A percentile compares a stretch with the other conserved stretches of the same genome.
Evolutionary conservation across 768 basidiomycete genomes (phyloP).

Genomic region (Strobilomyces echinocephalus): DNA sequence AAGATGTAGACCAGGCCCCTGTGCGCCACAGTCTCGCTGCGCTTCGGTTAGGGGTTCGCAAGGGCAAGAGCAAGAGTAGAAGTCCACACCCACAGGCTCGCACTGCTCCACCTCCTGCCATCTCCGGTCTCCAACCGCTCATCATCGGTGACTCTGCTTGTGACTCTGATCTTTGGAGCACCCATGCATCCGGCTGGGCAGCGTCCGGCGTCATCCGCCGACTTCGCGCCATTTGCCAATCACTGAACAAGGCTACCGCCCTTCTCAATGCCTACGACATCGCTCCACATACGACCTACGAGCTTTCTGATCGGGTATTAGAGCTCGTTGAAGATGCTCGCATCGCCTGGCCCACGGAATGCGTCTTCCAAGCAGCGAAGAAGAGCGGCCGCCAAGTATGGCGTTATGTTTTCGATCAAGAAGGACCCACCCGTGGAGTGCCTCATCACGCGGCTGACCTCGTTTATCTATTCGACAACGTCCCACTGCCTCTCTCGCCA

Average conservation of each 20-base stretch:
- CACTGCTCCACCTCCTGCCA: slow-evolving; percentile 4
- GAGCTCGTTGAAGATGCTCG: slow-evolving; percentile 73
- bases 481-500: slow-evolving; percentile 48
- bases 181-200: slow-evolving; percentile 59
- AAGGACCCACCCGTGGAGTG: slow-evolving; percentile 56
- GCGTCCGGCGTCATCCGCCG: slow-evolving; percentile 57
- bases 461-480: slow-evolving; percentile 75
- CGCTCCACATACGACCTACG: slow-evolving; percentile 54
- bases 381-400: slow-evolving; percentile 59
- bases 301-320: slow-evolving; percentile 62
- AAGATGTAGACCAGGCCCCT: slow-evolving; percentile 12
- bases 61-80: slow-evolving; percentile 21
- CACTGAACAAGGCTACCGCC: slow-evolving; percentile 53
- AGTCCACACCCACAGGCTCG: slow-evolving; percentile 27
- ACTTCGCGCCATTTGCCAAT: slow-evolving; percentile 71
- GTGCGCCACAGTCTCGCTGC: slow-evolving; percentile 15
- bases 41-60: slow-evolving; percentile 25
- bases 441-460: slow-evolving; percentile 72
- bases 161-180: slow-evolving; percentile 62
- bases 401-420: slow-evolving; percentile 82
- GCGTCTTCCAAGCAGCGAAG: slow-evolving; percentile 48
- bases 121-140: slow-evolving; percentile 50
- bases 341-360: slow-evolving; percentile 74
- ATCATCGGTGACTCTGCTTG: slow-evolving; percentile 70
- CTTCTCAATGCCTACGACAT: slow-evolving; percentile 73